Conservation (phyloP, 2,329 filamentous ascomycete species). For the Talaromyces amestolkiae region DNA sequence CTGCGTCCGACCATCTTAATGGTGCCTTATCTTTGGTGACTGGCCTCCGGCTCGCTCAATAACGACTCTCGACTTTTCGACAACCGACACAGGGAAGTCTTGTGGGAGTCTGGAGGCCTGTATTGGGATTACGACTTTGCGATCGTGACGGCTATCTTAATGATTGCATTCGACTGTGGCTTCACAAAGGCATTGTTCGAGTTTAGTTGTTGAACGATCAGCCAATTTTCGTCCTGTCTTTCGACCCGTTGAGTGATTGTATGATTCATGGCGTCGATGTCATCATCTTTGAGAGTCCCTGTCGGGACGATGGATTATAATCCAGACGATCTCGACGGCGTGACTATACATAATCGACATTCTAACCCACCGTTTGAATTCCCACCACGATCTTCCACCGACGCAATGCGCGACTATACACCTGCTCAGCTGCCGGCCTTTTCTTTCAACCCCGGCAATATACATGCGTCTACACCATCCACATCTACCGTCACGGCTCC, state of each 20-base stretch:
- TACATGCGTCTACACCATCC: slow-evolving; percentile 46
- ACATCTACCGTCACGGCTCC: slow-evolving; percentile 55
- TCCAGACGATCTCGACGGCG: slow-evolving; percentile 12
- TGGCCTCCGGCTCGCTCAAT: slow-evolving; percentile 20
- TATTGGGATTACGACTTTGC: not conserved
- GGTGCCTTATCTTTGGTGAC: slow-evolving; percentile 8
- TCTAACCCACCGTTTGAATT: slow-evolving; percentile 17
- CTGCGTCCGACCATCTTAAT: slow-evolving; percentile 6
- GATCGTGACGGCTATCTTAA: not conserved
- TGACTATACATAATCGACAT: not conserved
- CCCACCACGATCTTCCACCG: slow-evolving; percentile 10
- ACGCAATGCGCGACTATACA: slow-evolving; percentile 34
- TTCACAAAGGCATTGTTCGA: not conserved
- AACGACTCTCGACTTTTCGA: slow-evolving; percentile 15
- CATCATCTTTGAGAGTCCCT: slow-evolving; percentile 7
- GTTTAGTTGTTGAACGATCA: not conserved
- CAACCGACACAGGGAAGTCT: slow-evolving; percentile 11
- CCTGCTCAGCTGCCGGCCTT: slow-evolving; percentile 37
- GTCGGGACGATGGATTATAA: slow-evolving; percentile 18
- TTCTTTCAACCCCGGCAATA: slow-evolving; percentile 37
- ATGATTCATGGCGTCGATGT: slow-evolving; percentile 14
- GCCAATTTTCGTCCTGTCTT: not conserved
- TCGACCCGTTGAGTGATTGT: not conserved
- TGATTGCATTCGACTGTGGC: not conserved
- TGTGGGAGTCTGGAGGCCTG: slow-evolving; percentile 19